Conservation (phyloP, 768 basidiomycete species). For the Galerina sulciceps region DNA sequence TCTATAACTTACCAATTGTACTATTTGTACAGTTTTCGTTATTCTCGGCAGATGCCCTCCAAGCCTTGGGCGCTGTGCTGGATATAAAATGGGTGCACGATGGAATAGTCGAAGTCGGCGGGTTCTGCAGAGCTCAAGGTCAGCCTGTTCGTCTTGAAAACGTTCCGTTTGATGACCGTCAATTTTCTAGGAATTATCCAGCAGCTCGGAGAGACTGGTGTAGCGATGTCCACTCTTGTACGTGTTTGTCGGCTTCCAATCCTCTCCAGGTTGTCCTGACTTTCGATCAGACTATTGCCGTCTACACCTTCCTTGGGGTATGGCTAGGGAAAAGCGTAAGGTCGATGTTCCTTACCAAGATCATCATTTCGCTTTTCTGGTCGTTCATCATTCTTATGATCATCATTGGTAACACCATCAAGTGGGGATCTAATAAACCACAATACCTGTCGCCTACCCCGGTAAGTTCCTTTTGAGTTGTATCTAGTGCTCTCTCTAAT, state of each 20-base stretch:
- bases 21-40: constrained; percentile 24
- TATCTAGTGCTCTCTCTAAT: background rate
- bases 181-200: constrained; percentile 35
- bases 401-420: constrained; percentile 28
- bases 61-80: constrained; percentile 41
- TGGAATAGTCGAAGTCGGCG: constrained; percentile 36
- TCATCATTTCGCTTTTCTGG: constrained; percentile 35
- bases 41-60: constrained; percentile 38
- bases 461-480: constrained; percentile 21
- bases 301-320: constrained; percentile 46
- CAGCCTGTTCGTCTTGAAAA: background rate
- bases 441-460: constrained; percentile 39
- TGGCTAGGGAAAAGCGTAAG: constrained; percentile 35
- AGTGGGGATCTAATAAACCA: constrained; percentile 15
- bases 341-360: constrained; percentile 27
- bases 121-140: constrained; percentile 43
- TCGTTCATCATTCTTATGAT: constrained; percentile 36
- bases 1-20: background rate
- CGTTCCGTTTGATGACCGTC: background rate
- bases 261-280: too few species aligned
- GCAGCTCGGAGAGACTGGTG: constrained; percentile 46
- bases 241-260: constrained; percentile 3
- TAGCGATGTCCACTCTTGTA: constrained; percentile 45
- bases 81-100: constrained; percentile 39
- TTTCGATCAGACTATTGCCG: constrained; percentile 33